These are phyloP conservation scores for Acacia pycnantha DNA, from an alignment of 331 rosid species.

Conservation along the genomic window DNA sequence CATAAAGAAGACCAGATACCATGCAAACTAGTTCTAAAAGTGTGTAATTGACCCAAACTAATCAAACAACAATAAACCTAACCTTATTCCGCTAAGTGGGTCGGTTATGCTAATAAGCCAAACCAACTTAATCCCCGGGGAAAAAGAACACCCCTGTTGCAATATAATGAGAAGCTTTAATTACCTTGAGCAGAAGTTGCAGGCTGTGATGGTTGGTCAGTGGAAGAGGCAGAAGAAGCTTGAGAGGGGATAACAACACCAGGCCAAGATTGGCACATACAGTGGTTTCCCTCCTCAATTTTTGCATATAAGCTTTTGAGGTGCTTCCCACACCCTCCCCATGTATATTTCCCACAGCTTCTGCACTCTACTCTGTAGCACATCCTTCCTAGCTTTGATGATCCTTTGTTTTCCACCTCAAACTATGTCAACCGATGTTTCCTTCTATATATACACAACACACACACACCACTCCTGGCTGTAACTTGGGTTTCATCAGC, in stretches of 20 bases:
- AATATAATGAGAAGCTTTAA: neutral
- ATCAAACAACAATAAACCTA: neutral
- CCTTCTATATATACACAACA: neutral
- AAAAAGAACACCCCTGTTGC: neutral
- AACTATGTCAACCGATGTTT: too few relatives aligned
- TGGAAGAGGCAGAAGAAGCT: neutral
- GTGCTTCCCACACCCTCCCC: constrained; percentile 70
- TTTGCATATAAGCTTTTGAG: constrained; percentile 25
- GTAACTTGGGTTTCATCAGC: neutral
- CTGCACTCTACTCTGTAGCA: constrained; percentile 45
- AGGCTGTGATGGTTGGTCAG: constrained; percentile 16
- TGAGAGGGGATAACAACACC: constrained; percentile 33
- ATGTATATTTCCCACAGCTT: constrained; percentile 43
- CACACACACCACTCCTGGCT: neutral
- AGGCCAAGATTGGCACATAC: constrained; percentile 74
- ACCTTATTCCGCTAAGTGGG: neutral
- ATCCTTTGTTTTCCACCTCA: neutral
- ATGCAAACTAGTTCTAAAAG: neutral
- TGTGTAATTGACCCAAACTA: neutral
- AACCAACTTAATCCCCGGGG: neutral
- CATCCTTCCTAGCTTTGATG: constrained; percentile 30
- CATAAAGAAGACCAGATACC: neutral
- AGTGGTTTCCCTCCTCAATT: constrained; percentile 57
- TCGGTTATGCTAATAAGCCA: neutral
- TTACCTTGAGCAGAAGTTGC: neutral